Evolutionary conservation across 768 basidiomycete species (phyloP).

Genomic region (Multifurca ochricompacta): DNA sequence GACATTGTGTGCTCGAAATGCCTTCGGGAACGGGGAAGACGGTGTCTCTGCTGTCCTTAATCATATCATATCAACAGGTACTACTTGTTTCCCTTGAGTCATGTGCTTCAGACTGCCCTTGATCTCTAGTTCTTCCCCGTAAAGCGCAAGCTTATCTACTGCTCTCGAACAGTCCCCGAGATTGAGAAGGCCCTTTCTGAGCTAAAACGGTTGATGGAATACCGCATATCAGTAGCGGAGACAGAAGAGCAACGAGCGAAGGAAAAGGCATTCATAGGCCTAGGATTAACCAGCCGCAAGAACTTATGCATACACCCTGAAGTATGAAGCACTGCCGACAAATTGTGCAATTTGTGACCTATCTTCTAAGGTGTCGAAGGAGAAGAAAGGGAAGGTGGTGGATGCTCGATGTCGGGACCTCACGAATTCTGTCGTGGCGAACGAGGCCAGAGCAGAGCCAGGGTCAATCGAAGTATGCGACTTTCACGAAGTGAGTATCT

Average conservation of each 20-base stretch:
- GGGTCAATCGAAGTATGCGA: slow-evolving; percentile 87
- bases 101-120: neutral
- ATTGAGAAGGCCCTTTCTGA: slow-evolving; percentile 98
- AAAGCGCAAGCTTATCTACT: slow-evolving; percentile 92
- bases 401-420: slow-evolving; percentile 96
- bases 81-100: too few species aligned
- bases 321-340: slow-evolving; percentile 36
- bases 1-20: slow-evolving; percentile 99
- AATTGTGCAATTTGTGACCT: neutral
- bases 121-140: slow-evolving; percentile 75
- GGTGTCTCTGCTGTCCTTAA: slow-evolving; percentile 88
- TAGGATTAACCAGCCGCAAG: slow-evolving; percentile 92
- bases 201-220: slow-evolving; percentile 87
- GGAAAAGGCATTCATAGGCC: slow-evolving; percentile 75
- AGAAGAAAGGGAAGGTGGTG: slow-evolving; percentile 97
- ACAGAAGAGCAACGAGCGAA: slow-evolving; percentile 67
- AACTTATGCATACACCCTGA: slow-evolving; percentile 95
- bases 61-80: slow-evolving; percentile 97
- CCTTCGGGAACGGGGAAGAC: slow-evolving; percentile 99
- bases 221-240: slow-evolving; percentile 67
- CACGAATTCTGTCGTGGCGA: slow-evolving; percentile 75
- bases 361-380: slow-evolving; percentile 70
- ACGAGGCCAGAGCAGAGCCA: slow-evolving; percentile 78
- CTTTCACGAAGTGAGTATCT: slow-evolving; percentile 79
- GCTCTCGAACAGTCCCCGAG: slow-evolving; percentile 98